Conservation (phyloP, 2,329 filamentous ascomycete genomes). For the Ophiocordyceps unilateralis region DNA sequence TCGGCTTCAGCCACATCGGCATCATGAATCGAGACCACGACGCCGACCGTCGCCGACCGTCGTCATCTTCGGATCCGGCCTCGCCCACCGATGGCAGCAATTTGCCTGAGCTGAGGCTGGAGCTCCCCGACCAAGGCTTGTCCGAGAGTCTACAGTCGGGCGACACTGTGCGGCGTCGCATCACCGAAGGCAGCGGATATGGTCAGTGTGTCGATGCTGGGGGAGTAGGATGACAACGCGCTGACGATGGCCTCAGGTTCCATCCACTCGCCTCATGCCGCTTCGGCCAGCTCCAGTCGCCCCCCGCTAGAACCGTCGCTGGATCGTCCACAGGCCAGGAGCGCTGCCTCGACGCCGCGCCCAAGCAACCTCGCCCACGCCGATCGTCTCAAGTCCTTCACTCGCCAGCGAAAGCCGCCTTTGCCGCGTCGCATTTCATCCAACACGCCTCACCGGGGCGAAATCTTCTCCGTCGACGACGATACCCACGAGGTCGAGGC, state of each 20-base stretch:
- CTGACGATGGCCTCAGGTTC: conserved; percentile 3
- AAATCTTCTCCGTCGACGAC: conserved; percentile 83
- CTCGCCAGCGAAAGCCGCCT: conserved; percentile 51
- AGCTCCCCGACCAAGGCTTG: conserved; percentile 22
- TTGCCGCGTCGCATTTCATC: conserved; percentile 61
- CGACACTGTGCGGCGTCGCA: conserved; percentile 40
- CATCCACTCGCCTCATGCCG: conserved; percentile 5
- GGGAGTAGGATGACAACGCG: not conserved
- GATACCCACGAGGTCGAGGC: conserved; percentile 64
- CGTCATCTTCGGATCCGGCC: conserved; percentile 19
- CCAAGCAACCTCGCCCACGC: too few relatives aligned
- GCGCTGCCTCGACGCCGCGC: conserved; percentile 11
- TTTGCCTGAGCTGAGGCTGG: conserved; percentile 17
- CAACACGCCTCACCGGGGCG: conserved; percentile 62
- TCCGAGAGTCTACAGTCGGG: conserved; percentile 40
- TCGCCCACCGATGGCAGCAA: conserved; percentile 33
- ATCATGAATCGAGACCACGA: conserved; percentile 22
- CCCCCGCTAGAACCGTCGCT: conserved; percentile 18
- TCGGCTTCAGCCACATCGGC: not conserved
- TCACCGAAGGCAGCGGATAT: conserved; percentile 30
- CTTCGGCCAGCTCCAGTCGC: conserved; percentile 12
- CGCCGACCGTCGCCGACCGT: conserved; percentile 14
- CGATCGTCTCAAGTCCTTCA: conserved; percentile 29
- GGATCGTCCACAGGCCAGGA: conserved; percentile 15
- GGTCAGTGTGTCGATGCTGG: conserved; percentile 21